Percentiles rank a stretch among this genome's conserved stretches.
Evolutionary conservation across 2,329 filamentous ascomycete genomes (phyloP).

Genomic region (Chaetomium globosum): DNA sequence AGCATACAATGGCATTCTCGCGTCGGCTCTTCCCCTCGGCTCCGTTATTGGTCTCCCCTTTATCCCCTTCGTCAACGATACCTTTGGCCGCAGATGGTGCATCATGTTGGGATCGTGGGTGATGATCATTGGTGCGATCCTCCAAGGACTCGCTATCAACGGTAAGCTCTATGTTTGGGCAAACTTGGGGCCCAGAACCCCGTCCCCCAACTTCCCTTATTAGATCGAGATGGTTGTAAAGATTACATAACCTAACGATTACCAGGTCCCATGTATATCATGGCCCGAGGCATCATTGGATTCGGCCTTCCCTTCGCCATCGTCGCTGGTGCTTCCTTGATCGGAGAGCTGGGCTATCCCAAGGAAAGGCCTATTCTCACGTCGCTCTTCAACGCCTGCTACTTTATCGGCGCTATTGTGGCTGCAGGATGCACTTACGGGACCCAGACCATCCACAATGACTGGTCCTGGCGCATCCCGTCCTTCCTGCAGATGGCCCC

Average conservation of each 20-base stretch:
- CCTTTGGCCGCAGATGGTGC: slow-evolving; percentile 57
- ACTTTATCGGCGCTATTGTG: slow-evolving; percentile 55
- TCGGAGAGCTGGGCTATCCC: slow-evolving; percentile 62
- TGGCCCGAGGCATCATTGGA: slow-evolving; percentile 61
- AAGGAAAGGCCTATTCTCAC: slow-evolving; percentile 62
- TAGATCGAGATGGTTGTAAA: too few species aligned
- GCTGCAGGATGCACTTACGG: slow-evolving; percentile 55
- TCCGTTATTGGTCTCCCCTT: slow-evolving; percentile 62
- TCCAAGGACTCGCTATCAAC: slow-evolving; percentile 57
- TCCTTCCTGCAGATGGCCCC: slow-evolving; percentile 51
- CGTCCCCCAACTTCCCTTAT: too few species aligned
- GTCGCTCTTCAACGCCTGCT: slow-evolving; percentile 62
- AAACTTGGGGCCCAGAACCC: too few species aligned
- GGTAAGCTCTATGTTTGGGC: slow-evolving; percentile 30
- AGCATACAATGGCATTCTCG: slow-evolving; percentile 56
- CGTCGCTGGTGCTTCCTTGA: slow-evolving; percentile 59
- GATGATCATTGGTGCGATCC: slow-evolving; percentile 57
- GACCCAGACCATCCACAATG: slow-evolving; percentile 46
- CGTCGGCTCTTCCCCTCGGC: slow-evolving; percentile 62
- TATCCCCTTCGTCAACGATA: slow-evolving; percentile 58
- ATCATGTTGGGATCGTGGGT: slow-evolving; percentile 58
- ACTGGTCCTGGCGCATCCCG: slow-evolving; percentile 59
- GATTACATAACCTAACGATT: neutral
- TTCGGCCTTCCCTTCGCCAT: slow-evolving; percentile 64
- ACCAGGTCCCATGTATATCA: slow-evolving; percentile 57